Percentiles rank a stretch among this genome's conserved stretches.
phyloP scores from a whole-genome alignment of 2,329 filamentous ascomycete genomes.

The Cladosporium sp. region DNA sequence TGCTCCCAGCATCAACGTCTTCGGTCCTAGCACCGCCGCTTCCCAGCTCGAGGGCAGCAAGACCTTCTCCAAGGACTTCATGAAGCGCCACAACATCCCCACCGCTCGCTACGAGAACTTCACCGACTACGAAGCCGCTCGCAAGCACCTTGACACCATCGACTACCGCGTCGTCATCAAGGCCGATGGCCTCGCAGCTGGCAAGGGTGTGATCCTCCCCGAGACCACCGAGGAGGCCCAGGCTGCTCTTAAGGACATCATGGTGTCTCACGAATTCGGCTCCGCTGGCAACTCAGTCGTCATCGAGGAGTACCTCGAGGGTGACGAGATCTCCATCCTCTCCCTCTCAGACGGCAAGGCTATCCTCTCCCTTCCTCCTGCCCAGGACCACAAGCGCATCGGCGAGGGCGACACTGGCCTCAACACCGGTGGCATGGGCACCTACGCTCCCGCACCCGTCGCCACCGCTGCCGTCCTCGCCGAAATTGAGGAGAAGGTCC shows the following conservation, averaged over 20 bases:
- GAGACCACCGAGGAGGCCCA: slow-evolving; percentile 79
- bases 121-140: slow-evolving; percentile 36
- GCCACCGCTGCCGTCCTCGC: slow-evolving; percentile 66
- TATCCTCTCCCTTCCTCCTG: slow-evolving; percentile 80
- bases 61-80: slow-evolving; percentile 97
- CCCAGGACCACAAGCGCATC: slow-evolving; percentile 95
- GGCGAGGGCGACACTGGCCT: slow-evolving; percentile 87
- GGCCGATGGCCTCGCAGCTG: slow-evolving; percentile 85
- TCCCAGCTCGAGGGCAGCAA: slow-evolving; percentile 95
- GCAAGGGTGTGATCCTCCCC: slow-evolving; percentile 93
- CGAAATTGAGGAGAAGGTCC: slow-evolving; percentile 74
- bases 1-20: slow-evolving; percentile 65
- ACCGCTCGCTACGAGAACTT: slow-evolving; percentile 93
- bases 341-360: slow-evolving; percentile 89
- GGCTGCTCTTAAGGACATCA: slow-evolving; percentile 80
- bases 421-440: slow-evolving; percentile 98
- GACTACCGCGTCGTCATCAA: slow-evolving; percentile 85
- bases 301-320: slow-evolving; percentile 89
- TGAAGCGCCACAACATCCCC: slow-evolving; percentile 86
- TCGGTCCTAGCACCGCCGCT: slow-evolving; percentile 82
- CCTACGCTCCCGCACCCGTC: slow-evolving; percentile 73
- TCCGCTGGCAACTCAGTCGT: slow-evolving; percentile 86
- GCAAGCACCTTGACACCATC: slow-evolving; percentile 70
- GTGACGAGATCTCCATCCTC: slow-evolving; percentile 89
- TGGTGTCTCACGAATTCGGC: slow-evolving; percentile 86